Evolutionary conservation across 129 eudicot species (phyloP).

Genomic region (Rutidosis leptorrhynchoides): DNA sequence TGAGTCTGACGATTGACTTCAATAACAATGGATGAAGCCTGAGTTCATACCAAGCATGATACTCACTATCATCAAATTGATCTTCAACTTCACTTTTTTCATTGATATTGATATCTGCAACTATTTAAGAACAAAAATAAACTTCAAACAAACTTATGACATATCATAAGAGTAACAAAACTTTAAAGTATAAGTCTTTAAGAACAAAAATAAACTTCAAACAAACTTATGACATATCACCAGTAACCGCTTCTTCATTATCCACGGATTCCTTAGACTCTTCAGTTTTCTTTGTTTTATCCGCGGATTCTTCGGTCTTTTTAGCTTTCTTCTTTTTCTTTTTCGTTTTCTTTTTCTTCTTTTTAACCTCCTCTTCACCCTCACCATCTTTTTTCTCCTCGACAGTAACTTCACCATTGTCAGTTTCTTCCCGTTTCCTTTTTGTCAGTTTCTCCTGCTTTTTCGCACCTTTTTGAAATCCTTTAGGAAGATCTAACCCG

Average conservation of each 20-base stretch:
- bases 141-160: neutral
- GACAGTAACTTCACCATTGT: conserved; percentile 28
- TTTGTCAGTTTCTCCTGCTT: conserved; percentile 38
- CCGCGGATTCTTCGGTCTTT: conserved; percentile 27
- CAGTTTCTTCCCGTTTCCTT: conserved; percentile 36
- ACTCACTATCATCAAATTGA: conserved; percentile 65
- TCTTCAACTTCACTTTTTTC: conserved; percentile 39
- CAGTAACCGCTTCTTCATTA: conserved; percentile 20
- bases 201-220: too few species aligned
- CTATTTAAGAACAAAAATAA: neutral
- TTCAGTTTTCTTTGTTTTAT: conserved; percentile 35
- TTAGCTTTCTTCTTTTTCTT: conserved; percentile 38
- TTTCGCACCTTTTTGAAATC: conserved; percentile 21
- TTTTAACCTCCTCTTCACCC: conserved; percentile 32
- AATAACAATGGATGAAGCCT: conserved; percentile 88
- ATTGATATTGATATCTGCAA: conserved; percentile 27
- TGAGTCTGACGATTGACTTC: conserved; percentile 73
- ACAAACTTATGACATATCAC: conserved; percentile 44
- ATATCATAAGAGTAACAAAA: neutral
- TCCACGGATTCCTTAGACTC: conserved; percentile 36
- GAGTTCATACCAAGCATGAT: conserved; percentile 90
- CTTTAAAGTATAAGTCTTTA: neutral
- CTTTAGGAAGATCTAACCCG: conserved; percentile 53
- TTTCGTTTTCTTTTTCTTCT: conserved; percentile 43
- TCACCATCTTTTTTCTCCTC: conserved; percentile 38